phyloP scores from a whole-genome alignment of 108 stramenopile species.

The Schizochytrium sp. region DNA sequence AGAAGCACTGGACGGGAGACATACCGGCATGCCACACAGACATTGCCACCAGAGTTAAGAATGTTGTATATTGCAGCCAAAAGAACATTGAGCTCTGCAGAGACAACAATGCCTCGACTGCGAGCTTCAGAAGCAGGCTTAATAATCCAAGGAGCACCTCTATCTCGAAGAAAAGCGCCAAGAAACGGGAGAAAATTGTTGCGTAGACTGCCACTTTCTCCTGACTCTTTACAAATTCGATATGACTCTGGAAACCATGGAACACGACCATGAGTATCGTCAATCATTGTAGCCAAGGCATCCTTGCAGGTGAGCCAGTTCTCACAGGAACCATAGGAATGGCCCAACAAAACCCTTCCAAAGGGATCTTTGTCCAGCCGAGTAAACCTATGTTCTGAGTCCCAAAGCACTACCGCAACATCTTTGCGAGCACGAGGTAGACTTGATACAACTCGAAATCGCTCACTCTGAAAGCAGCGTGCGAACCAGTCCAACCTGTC shows the following conservation, averaged over 20 bases:
- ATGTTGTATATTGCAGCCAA: neutral
- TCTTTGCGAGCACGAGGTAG: neutral
- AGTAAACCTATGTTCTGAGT: neutral
- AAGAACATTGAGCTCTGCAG: neutral
- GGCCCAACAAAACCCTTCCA: neutral
- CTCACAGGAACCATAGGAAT: slow-evolving; percentile 14
- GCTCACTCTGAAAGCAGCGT: neutral
- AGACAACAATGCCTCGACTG: neutral
- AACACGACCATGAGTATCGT: neutral
- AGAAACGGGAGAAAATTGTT: slow-evolving; percentile 19
- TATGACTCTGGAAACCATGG: slow-evolving; percentile 17
- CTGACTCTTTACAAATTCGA: neutral
- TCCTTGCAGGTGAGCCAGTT: slow-evolving; percentile 51
- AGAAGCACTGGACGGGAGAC: neutral
- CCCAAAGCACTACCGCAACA: slow-evolving; percentile 4
- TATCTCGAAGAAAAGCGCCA: neutral
- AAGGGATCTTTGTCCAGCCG: neutral
- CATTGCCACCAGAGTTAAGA: neutral
- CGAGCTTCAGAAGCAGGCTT: slow-evolving; percentile 21
- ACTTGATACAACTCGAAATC: neutral
- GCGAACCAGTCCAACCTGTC: slow-evolving; percentile 24
- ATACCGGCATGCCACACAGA: slow-evolving; percentile 12
- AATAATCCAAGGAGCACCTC: neutral
- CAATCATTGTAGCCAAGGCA: neutral
- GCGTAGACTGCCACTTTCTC: slow-evolving; percentile 5